Percentiles rank a stretch among this genome's conserved stretches.
Conservation (phyloP, 345 rosid species). For the Alliaria petiolata region DNA sequence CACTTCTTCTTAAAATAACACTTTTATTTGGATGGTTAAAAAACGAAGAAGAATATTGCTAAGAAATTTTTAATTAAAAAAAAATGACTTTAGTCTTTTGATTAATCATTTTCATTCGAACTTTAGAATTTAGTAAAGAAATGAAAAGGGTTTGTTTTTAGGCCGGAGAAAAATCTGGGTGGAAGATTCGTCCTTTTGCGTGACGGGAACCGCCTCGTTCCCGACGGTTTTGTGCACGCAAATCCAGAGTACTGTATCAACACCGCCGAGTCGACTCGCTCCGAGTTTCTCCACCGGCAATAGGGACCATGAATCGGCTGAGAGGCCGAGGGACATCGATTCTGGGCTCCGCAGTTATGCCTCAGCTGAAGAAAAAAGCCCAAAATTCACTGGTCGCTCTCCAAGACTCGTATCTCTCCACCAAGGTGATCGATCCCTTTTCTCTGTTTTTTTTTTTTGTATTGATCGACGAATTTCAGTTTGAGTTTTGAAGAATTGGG, state of each 20-base stretch:
- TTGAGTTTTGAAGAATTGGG: not conserved
- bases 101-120: too few species aligned
- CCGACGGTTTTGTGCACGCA: not conserved
- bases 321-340: conserved; percentile 52
- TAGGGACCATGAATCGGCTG: conserved; percentile 53
- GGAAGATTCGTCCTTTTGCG: conserved; percentile 5
- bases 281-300: not conserved
- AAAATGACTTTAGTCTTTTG: too few species aligned
- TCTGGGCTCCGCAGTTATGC: conserved; percentile 41
- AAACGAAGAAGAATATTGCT: not conserved
- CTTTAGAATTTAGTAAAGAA: not conserved
- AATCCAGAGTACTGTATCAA: not conserved
- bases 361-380: conserved; percentile 65
- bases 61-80: too few species aligned
- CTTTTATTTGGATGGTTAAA: not conserved
- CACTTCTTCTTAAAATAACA: too few species aligned
- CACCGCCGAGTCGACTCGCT: not conserved
- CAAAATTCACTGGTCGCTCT: conserved; percentile 68
- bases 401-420: conserved; percentile 76
- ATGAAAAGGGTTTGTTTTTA: not conserved
- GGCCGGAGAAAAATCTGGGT: not conserved
- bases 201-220: conserved; percentile 9
- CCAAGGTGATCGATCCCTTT: conserved; percentile 47
- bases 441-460: not conserved
- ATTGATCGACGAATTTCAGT: not conserved